Base-by-base conservation (phyloP, 2,329 filamentous ascomycete genomes). In the Sporothrix inflata region DNA sequence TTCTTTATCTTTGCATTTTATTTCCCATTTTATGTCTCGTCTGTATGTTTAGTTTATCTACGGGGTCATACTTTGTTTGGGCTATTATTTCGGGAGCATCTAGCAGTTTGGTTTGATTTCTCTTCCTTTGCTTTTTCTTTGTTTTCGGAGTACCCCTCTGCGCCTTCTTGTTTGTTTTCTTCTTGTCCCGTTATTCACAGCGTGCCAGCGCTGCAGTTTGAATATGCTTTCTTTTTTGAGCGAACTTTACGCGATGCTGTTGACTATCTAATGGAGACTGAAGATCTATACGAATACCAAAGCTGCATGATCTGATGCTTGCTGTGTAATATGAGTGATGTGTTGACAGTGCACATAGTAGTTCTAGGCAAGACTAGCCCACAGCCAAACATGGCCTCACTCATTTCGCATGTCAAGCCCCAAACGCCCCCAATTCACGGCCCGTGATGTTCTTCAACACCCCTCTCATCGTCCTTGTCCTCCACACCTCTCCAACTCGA, bases 61-160 rank as follows among this genome's bases (percentile, higher is more conserved):
- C n/a, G 6, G 61, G 40, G 40, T 49, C 57, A 61, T 42, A 8
- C 11, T 49, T 55, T 27, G 3, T 27, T 9, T n/a, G 21, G 9
- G 51, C 24, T 7, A 27, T 30, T 1, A 0, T 45, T 45, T 45
- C 4, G 66, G 49, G 49, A 69, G 49, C 47, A 55, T 69, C 34
- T 69, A 57, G 47, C 47, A 30, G 63, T 42, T 69, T 55, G 42
- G 16, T 6, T 24, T 67, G 8, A 45, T 49, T 60, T 40, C 30
- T 60, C 21, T 49, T 55, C 53, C 19, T 47, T 9, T 30, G 21
- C 9, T 11, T 19, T 42, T 51, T 53, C 30, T 5, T 65, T 55
- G 9, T 53, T 42, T 69, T 55, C 2, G 47, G 30, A 55, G 49
- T 69, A 55, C 66, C 66, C 49, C 49, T 53, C 27, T 67, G 55